phyloP scores from a whole-genome alignment of 2,329 filamentous ascomycete species.

The Verticillium zaregamsianum region DNA sequence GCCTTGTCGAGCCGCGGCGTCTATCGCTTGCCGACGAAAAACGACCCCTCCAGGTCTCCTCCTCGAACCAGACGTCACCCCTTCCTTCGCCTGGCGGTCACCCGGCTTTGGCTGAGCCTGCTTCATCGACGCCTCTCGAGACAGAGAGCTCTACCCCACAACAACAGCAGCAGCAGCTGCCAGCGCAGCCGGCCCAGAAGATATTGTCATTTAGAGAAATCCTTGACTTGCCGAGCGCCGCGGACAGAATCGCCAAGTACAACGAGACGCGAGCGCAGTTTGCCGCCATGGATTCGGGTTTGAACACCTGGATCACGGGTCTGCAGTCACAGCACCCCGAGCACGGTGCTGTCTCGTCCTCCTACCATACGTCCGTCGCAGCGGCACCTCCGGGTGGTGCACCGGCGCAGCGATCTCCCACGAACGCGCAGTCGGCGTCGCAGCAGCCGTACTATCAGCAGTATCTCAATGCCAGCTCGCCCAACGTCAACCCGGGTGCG shows the following conservation, averaged over 20 bases:
- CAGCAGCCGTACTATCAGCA: slow-evolving; percentile 51
- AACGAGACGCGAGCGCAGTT: slow-evolving; percentile 69
- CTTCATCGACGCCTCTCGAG: background rate
- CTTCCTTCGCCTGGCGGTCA: slow-evolving; percentile 34
- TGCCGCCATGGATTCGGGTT: slow-evolving; percentile 67
- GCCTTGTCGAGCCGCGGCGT: slow-evolving; percentile 17
- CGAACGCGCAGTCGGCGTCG: background rate
- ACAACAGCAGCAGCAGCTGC: slow-evolving; percentile 7
- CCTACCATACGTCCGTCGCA: slow-evolving; percentile 18
- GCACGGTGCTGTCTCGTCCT: slow-evolving; percentile 33
- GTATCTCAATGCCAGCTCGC: slow-evolving; percentile 45
- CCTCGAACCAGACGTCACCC: slow-evolving; percentile 29
- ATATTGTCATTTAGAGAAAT: slow-evolving; percentile 72
- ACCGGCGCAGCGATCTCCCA: background rate
- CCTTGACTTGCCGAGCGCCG: slow-evolving; percentile 58
- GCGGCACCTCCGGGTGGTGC: background rate
- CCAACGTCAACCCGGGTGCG: slow-evolving; percentile 24
- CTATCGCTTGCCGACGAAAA: slow-evolving; percentile 43
- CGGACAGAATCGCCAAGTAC: slow-evolving; percentile 70
- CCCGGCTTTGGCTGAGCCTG: slow-evolving; percentile 18
- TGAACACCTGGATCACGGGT: slow-evolving; percentile 55
- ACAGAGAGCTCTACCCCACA: slow-evolving; percentile 13
- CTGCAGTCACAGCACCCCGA: slow-evolving; percentile 44
- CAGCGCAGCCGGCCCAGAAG: slow-evolving; percentile 20
- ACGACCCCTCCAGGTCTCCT: slow-evolving; percentile 17